phyloP scores from a whole-genome alignment of 176 grass and related monocot species.

The Carex parvula region DNA sequence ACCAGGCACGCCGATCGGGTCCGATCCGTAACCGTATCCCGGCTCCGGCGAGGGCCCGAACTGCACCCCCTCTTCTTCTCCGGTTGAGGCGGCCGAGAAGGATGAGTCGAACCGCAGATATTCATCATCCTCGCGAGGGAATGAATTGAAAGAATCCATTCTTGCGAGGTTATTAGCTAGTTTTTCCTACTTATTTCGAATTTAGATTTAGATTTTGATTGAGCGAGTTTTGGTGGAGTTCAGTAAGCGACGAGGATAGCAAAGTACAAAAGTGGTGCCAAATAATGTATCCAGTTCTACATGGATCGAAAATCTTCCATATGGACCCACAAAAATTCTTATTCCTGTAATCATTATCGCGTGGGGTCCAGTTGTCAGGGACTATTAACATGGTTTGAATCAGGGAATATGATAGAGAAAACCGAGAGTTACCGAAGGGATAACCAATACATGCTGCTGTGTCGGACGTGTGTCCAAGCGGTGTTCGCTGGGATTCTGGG shows the following conservation, averaged over 20 bases:
- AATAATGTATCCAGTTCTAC: not conserved
- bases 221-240: not conserved
- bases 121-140: slow-evolving; percentile 1
- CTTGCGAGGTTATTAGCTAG: not conserved
- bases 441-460: not conserved
- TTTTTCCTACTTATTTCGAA: not conserved
- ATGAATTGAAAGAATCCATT: slow-evolving; percentile 18
- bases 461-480: not conserved
- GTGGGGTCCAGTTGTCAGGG: not conserved
- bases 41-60: too few species aligned
- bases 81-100: too few species aligned
- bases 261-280: not conserved
- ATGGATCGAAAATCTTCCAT: not conserved
- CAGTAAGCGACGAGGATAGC: not conserved
- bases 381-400: not conserved
- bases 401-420: not conserved
- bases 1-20: slow-evolving; percentile 9
- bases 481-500: not conserved
- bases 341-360: not conserved
- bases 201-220: not conserved
- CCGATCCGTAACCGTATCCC: too few species aligned
- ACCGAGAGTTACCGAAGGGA: not conserved
- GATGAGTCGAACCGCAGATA: slow-evolving; percentile 40
- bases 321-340: not conserved
- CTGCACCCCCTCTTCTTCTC: too few species aligned